Evolutionary conservation across 2,329 filamentous ascomycete genomes (phyloP), one percentile per base, ranked within the genome.

Genomic region (Geoglossum cookeanum): DNA sequence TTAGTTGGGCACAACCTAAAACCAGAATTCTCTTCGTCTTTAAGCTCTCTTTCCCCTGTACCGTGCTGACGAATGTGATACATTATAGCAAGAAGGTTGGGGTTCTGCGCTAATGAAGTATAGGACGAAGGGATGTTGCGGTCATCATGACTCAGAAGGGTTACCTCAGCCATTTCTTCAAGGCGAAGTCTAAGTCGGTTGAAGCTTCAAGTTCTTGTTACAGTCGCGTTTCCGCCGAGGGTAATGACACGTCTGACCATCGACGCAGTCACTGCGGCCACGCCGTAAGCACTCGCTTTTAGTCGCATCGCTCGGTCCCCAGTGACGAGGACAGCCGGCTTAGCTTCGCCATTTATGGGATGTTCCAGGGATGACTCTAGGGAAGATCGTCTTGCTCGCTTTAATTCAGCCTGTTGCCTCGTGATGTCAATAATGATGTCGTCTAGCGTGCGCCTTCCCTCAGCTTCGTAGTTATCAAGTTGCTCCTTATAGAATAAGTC

Each of bases 261-360:
- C 29, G 61, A 61, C 15, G 61, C 58, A 0, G 61, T 55, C 17
- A 65, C 61, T 9, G 64, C 61, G 5, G 61, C 58, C 11, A 65
- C 63, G 0, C 62, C 61, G 1, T 60, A 58, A 1, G 64, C 62
- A 11, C 62, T 61, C 2, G 64, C 63, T 30, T 65, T 65, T 4
- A 65, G 61, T n/a, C 64, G 56, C 64, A 65, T 64, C 33, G 61
- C 60, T 6, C 59, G 56, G 44, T 65, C 64, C 9, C 65, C 63
- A 0, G 64, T 65, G 7, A 65, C 60, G 1, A 65, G 58, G 11
- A 65, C 61, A n/a, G 64, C 64, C 3, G 63, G 58, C 32, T 61
- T 56, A 4, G 60, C 60, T 1, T 58, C 59, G 17, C 56, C 54
- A 8, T 53, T 53, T 8, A 55, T 55, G 1, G 52, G 0, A 52